Evolutionary conservation across 495 filamentous ascomycete genomes (phyloP), one percentile per base, ranked within the genome.

Genomic region (Xylaria intraflava): DNA sequence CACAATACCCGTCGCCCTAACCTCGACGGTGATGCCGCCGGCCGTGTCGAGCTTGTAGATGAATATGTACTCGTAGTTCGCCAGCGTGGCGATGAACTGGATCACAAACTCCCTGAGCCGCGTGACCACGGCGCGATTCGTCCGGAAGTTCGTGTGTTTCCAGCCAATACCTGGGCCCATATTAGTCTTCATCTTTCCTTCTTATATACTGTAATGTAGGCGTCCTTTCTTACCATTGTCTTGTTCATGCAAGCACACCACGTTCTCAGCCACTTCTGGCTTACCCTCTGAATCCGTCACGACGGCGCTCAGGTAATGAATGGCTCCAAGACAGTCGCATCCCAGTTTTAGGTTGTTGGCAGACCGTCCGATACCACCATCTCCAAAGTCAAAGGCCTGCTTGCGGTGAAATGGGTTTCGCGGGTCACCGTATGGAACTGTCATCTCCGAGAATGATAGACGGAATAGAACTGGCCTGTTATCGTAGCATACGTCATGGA

Each of bases 11-110:
- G 90, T 95, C 5, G 90, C 90, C 12, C 86, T 81, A 30, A 88
- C 84, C 69, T 96, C 90, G 58, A 92, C 84, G 36, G 80, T 74
- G 41, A 94, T 56, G 61, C 90, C 89, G 6, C 84, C 90, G 0
- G 89, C 87, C 53, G 90, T 88, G 67, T 90, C 88, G 71, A 96
- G 88, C 49, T 88, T 82, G 68, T 87, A 96, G 12, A 85, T 82
- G 43, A 96, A 77, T 48, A 95, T 85, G 53, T 91, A 91, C 62
- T 90, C 87, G 68, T 91, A 91, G 68, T 91, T 91, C 29, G 83
- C 82, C 24, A 90, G 79, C 0, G 87, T 90, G 59, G 87, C 82
- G 59, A 89, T 87, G 60, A 85, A 86, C 56, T 91, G 87, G 31
- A 92, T 54, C 8, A 90, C 85, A 0, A 92, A 69, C 65, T 90